These are phyloP conservation scores for Colletotrichum sublineola DNA, from an alignment of 2,329 filamentous ascomycete species.

Conservation along the genomic window DNA sequence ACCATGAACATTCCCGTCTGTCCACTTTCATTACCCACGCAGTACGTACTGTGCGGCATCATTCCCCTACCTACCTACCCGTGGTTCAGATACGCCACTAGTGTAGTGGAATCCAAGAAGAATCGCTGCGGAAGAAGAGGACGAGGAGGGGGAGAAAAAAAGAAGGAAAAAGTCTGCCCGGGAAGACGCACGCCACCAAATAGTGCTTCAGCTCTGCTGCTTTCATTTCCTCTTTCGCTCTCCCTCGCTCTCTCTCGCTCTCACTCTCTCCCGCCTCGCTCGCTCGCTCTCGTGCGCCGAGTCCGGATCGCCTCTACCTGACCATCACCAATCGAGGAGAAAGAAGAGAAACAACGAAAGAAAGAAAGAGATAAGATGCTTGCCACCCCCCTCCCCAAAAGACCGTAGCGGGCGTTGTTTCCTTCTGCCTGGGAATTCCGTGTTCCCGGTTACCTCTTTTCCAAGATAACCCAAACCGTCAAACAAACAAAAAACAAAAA, in stretches of 20 bases:
- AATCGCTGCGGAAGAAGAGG: no score
- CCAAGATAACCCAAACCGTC: not conserved
- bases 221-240: no score
- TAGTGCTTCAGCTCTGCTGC: no score
- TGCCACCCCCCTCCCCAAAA: not conserved
- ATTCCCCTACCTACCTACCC: no score
- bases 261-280: not conserved
- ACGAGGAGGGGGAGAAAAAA: rapidly evolving
- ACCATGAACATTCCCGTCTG: conserved; percentile 9
- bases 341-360: not conserved
- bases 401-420: not conserved
- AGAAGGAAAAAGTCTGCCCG: no score
- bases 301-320: no score
- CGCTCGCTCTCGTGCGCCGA: not conserved
- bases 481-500: not conserved
- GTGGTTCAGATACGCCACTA: no score
- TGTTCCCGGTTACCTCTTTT: not conserved
- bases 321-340: not conserved
- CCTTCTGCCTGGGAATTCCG: not conserved
- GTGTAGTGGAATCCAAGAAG: not conserved
- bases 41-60: not conserved
- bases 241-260: not conserved
- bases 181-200: no score
- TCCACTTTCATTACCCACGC: not conserved
- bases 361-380: not conserved